Evolutionary conservation across 2,329 filamentous ascomycete genomes (phyloP), one percentile per base, ranked within the genome.

Genomic region (Rutstroemia sp.): DNA sequence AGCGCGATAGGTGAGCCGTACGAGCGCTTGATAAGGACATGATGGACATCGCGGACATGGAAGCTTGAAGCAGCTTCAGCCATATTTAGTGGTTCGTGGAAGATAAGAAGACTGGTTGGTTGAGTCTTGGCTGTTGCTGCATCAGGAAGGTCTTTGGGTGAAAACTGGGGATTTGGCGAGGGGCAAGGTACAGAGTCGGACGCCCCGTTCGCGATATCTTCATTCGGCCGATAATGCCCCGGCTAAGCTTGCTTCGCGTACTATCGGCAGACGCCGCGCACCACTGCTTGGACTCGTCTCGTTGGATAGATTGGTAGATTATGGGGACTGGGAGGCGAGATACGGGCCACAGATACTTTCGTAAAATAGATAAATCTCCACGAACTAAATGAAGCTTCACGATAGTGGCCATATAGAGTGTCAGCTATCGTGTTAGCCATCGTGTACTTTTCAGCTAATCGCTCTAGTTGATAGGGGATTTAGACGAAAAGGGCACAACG

Each of bases 41-140:
- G 16, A 55, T 21, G 46, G 17, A 42, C 19, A 42, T 44, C 34
- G 45, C 27, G 30, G 16, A 3, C 10, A 37, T 47, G 44, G 44
- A n/a, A 6, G 16, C 12, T 55, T 21, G 42, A 44, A 44, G 41
- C 41, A 19, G 41, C 16, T 44, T 19, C 17, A 23, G 19, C 34
- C 19, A n/a, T 37, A 17, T 51, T 50, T 37, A 51, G 19, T 56
- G 39, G 46, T 42, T 45, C 39, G 21, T 48, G 51, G 21, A 19
- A 56, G 53, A 56, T 56, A 56, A 56, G 53, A 16, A 48, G 37
- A 30, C 38, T 51, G 48, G 53, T 27, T 45, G 53, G 39, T 38
- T 19, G 25, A 19, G 42, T 51, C 47, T 56, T 56, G 53, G 47
- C 53, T 5, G 4, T 14, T 27, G n/a, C 53, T 56, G 16, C 45